Evolutionary conservation across 1,139 yeast genomes (phyloP), one percentile per base, ranked within the genome.

Genomic region (Pichia sp.): DNA sequence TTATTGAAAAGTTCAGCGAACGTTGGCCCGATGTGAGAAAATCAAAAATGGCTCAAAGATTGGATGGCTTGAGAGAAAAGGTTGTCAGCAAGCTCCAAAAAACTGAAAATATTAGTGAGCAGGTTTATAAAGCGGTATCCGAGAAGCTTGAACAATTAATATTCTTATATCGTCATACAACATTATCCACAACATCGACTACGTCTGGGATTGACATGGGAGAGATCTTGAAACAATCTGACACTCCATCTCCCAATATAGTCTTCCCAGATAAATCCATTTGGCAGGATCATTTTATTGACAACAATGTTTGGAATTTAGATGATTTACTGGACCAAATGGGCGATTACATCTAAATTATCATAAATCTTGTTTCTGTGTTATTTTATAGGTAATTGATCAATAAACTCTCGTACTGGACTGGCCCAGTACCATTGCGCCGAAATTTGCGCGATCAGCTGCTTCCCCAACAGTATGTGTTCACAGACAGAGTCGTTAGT

Each of bases 11-110:
- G 14, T 47, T 47, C 22, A 34, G 37, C 22, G 49, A 45, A 20
- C 23, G 48, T 6, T 47, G 51, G 50, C 51, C 51, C 3, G 49
- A 46, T 34, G 38, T 47, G n/a, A 33, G 26, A 11, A 36, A 33
- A 9, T 39, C 44, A 3, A 29, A 39, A 10, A 44, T 47, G 45
- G 22, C 42, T 12, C 22, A 22, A 9, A 29, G 42, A 10, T 33
- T 47, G 13, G 22, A 22, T 6, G 32, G 34, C 6, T 18, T 47
- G 8, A 25, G 34, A 8, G 9, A 9, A 9, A 38, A 37, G 17
- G 48, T 35, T n/a, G 21, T 40, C 4, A 16, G 16, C n/a, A 29
- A 43, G n/a, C n/a, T n/a, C n/a, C n/a, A n/a, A n/a, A n/a, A n/a
- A n/a, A n/a, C n/a, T n/a, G n/a, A n/a, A n/a, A n/a, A n/a, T n/a